Percentiles rank a stretch among this genome's conserved stretches.
Evolutionary conservation across 1,284 basidiomycete species (phyloP).

Genomic region (Tilletia setariae): DNA sequence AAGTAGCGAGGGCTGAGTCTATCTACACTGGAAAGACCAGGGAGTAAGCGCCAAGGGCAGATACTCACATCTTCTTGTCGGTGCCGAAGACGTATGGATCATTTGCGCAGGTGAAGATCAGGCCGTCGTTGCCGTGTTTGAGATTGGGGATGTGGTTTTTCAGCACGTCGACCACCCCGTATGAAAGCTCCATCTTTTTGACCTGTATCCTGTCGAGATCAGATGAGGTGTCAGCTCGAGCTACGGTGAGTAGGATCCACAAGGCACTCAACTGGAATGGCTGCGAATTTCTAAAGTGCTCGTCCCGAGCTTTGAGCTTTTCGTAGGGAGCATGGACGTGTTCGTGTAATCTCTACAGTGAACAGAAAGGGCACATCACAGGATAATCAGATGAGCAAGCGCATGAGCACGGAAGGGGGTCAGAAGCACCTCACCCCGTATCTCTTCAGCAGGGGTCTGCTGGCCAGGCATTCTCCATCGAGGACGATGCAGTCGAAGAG

Average conservation of each 20-base stretch:
- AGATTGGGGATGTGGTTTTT: slow-evolving; percentile 77
- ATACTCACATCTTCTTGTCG: slow-evolving; percentile 78
- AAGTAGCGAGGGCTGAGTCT: background rate
- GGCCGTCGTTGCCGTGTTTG: slow-evolving; percentile 89
- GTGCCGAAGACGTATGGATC: slow-evolving; percentile 84
- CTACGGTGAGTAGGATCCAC: background rate
- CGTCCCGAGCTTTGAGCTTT: background rate
- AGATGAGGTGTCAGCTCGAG: background rate
- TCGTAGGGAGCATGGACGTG: background rate
- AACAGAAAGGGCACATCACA: slow-evolving; percentile 10
- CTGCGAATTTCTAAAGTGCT: background rate
- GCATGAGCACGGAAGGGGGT: slow-evolving; percentile 30
- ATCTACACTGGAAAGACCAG: background rate
- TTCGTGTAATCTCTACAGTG: slow-evolving; percentile 3
- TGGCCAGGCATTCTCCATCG: slow-evolving; percentile 81
- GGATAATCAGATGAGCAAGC: background rate
- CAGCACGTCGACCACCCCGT: slow-evolving; percentile 81
- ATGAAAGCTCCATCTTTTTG: slow-evolving; percentile 85
- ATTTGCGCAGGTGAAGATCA: slow-evolving; percentile 91
- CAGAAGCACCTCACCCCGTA: slow-evolving; percentile 69
- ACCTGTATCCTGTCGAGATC: slow-evolving; percentile 62
- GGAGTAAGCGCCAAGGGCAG: slow-evolving; percentile 15
- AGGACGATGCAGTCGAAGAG: slow-evolving; percentile 91
- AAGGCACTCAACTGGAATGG: background rate
- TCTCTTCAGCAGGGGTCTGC: slow-evolving; percentile 73